Evolutionary conservation across 2,329 filamentous ascomycete genomes (phyloP).

Genomic region (Fusarium irregulare): DNA sequence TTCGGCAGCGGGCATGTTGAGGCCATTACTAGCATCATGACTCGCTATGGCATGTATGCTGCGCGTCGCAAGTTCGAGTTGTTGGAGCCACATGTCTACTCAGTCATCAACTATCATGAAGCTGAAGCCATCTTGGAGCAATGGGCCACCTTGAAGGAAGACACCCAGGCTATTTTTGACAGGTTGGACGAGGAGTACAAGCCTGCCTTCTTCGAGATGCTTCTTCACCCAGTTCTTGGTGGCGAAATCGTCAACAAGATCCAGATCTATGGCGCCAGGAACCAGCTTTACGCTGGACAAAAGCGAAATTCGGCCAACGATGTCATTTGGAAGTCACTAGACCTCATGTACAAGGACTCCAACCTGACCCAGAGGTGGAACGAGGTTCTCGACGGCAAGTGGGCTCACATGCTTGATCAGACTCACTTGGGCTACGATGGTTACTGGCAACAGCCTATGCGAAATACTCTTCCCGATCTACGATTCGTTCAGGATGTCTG

Average conservation of each 20-base stretch:
- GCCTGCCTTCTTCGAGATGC: conserved; percentile 69
- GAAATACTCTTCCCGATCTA: conserved; percentile 70
- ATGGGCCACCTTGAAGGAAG: conserved; percentile 61
- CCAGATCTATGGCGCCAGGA: conserved; percentile 58
- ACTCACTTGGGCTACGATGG: conserved; percentile 66
- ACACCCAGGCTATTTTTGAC: conserved; percentile 59
- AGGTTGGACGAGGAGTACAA: conserved; percentile 56
- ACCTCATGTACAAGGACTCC: conserved; percentile 36
- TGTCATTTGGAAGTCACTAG: conserved; percentile 33
- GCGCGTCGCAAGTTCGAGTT: conserved; percentile 70
- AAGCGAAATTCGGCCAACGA: conserved; percentile 66
- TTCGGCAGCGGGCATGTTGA: conserved; percentile 61
- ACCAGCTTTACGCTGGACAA: conserved; percentile 66
- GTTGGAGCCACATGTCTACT: conserved; percentile 67
- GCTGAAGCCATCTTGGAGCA: conserved; percentile 64
- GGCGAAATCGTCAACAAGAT: conserved; percentile 65
- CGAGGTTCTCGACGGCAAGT: conserved; percentile 32
- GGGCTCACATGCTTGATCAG: conserved; percentile 47
- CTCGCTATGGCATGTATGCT: conserved; percentile 65
- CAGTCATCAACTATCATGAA: conserved; percentile 69
- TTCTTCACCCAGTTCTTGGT: conserved; percentile 70
- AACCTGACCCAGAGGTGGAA: conserved; percentile 39
- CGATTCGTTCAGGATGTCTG: conserved; percentile 60
- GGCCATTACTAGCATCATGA: conserved; percentile 55
- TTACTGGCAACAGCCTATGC: conserved; percentile 77